Evolutionary conservation across 768 basidiomycete genomes (phyloP).

Genomic region (Boletus eberwhitei): DNA sequence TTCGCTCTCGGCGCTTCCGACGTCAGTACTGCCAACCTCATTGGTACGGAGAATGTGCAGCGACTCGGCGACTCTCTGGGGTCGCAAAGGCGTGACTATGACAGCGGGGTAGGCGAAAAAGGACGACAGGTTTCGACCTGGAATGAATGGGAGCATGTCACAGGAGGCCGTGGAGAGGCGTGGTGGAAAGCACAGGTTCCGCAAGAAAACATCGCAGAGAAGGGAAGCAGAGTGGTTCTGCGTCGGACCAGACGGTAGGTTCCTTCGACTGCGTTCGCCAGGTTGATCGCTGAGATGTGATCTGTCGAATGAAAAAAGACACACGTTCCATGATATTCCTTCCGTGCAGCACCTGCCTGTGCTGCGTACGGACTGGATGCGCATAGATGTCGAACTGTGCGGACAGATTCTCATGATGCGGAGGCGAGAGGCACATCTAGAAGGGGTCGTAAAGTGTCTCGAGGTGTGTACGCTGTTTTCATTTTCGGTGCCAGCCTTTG

Average conservation of each 20-base stretch:
- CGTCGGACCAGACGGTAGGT: slow-evolving; percentile 29
- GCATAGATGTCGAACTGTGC: slow-evolving; percentile 74
- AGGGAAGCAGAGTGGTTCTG: slow-evolving; percentile 7
- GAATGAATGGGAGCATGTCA: slow-evolving; percentile 35
- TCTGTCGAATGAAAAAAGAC: slow-evolving; percentile 37
- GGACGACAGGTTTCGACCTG: slow-evolving; percentile 47
- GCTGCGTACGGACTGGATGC: slow-evolving; percentile 62
- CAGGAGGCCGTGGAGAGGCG: slow-evolving; percentile 11
- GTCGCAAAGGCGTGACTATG: neutral
- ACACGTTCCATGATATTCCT: slow-evolving; percentile 63
- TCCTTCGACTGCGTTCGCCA: neutral
- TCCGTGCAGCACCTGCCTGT: slow-evolving; percentile 47
- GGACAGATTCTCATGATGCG: slow-evolving; percentile 70
- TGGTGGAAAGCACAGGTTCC: slow-evolving; percentile 19
- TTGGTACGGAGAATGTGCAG: slow-evolving; percentile 15
- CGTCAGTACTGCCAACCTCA: slow-evolving; percentile 26
- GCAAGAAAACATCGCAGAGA: slow-evolving; percentile 12
- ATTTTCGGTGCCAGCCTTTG: slow-evolving; percentile 6
- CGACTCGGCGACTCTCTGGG: slow-evolving; percentile 4
- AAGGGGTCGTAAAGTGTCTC: slow-evolving; percentile 59
- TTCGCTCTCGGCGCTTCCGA: slow-evolving; percentile 31
- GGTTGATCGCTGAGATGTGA: neutral
- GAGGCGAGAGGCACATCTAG: slow-evolving; percentile 64
- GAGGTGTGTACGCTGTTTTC: slow-evolving; percentile 37
- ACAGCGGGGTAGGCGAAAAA: neutral